A percentile compares a stretch with the other conserved stretches of the same genome.
phyloP scores from a whole-genome alignment of 192 early-diverging fungal genomes.

The Coemansia sp. region DNA sequence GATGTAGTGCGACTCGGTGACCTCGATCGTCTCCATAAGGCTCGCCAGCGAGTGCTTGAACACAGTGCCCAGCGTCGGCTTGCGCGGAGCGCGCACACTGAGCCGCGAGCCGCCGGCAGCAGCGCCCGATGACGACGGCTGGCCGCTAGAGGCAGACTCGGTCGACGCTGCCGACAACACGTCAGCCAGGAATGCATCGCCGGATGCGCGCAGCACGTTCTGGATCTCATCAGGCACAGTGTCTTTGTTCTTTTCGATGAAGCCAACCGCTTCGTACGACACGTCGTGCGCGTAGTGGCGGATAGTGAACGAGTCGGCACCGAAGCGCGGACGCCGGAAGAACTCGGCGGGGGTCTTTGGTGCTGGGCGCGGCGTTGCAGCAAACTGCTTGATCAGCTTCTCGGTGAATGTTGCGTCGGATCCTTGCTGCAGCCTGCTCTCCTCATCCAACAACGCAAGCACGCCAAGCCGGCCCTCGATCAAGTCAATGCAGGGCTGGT shows the following conservation, averaged over 20 bases:
- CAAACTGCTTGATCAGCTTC: conserved; percentile 87
- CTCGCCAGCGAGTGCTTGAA: conserved; percentile 92
- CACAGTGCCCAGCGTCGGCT: conserved; percentile 93
- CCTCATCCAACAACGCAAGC: conserved; percentile 94
- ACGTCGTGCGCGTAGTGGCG: conserved; percentile 96
- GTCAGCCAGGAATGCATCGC: conserved; percentile 80
- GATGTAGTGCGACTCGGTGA: conserved; percentile 94
- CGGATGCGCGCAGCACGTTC: conserved; percentile 71
- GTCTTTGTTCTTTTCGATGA: conserved; percentile 99
- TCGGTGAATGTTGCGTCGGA: conserved; percentile 81
- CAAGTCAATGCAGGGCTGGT: conserved; percentile 97
- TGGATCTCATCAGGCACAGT: conserved; percentile 92
- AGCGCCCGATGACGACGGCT: background rate
- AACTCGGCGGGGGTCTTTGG: conserved; percentile 30
- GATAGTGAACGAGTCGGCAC: conserved; percentile 84
- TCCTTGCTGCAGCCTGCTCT: conserved; percentile 82
- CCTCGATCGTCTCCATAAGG: conserved; percentile 93
- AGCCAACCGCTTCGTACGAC: conserved; percentile 89
- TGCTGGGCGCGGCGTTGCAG: conserved; percentile 7
- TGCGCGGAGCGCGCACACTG: conserved; percentile 58
- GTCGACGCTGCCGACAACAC: conserved; percentile 53
- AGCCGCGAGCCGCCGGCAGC: conserved; percentile 1
- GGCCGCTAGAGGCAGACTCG: background rate
- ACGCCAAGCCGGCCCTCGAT: conserved; percentile 96
- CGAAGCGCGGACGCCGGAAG: conserved; percentile 92